Percentiles rank a stretch among this genome's conserved stretches.
These are phyloP conservation scores for Castanea mollissima DNA, from an alignment of 306 rosid genomes.

Conservation along the genomic window DNA sequence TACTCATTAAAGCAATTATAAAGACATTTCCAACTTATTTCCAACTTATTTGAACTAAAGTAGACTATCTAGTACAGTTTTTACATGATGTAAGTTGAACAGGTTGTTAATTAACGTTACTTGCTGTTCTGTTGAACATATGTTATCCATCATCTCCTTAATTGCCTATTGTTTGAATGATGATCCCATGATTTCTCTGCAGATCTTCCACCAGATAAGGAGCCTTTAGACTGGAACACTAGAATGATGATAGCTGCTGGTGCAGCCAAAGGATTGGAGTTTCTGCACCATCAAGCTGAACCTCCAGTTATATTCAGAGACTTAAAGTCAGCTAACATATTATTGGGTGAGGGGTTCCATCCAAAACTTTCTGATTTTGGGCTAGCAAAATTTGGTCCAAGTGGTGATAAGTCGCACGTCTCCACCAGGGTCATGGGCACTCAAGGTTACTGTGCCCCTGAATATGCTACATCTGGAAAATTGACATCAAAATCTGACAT, in stretches of 20 bases:
- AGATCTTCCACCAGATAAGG: constrained; percentile 36
- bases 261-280: constrained; percentile 69
- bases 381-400: constrained; percentile 69
- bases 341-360: constrained; percentile 45
- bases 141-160: background rate
- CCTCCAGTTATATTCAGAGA: constrained; percentile 75
- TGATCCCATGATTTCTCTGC: constrained; percentile 5
- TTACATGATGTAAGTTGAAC: background rate
- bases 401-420: constrained; percentile 58
- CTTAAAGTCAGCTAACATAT: constrained; percentile 58
- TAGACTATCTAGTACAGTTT: background rate
- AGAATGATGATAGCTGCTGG: constrained; percentile 72
- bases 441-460: constrained; percentile 77
- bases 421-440: constrained; percentile 82
- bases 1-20: too few species aligned
- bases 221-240: constrained; percentile 59
- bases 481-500: constrained; percentile 63
- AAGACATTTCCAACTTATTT: too few species aligned
- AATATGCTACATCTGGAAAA: constrained; percentile 62
- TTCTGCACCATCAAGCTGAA: constrained; percentile 53
- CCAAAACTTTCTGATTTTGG: constrained; percentile 81
- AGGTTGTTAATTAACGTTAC: background rate
- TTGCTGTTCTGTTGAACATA: background rate
- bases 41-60: too few species aligned
- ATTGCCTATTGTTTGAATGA: background rate